Conservation (phyloP, 2,329 filamentous ascomycete species). For the Thelonectria discophora region DNA sequence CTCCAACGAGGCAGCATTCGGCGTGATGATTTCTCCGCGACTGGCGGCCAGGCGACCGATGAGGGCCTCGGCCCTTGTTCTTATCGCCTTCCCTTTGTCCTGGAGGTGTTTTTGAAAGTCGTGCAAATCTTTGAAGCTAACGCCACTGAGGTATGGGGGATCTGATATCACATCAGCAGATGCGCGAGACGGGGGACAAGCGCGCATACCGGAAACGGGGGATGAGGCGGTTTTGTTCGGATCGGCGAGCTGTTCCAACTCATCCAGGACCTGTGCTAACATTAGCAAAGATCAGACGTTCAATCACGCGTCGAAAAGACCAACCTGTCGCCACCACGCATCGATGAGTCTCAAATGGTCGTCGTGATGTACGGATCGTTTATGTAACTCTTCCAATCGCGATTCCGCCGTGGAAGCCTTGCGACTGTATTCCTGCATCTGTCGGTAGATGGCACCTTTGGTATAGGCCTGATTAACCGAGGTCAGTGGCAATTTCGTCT, state of each 20-base stretch:
- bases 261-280: constrained; percentile 64
- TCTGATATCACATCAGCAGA: constrained; percentile 53
- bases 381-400: constrained; percentile 81
- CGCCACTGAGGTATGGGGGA: constrained; percentile 64
- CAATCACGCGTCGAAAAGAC: constrained; percentile 34
- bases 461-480: constrained; percentile 48
- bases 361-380: constrained; percentile 83
- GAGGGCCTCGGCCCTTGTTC: constrained; percentile 75
- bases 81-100: constrained; percentile 79
- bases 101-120: constrained; percentile 86
- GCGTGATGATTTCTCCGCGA: constrained; percentile 65
- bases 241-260: constrained; percentile 68
- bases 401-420: constrained; percentile 84
- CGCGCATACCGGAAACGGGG: constrained; percentile 39
- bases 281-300: constrained; percentile 23
- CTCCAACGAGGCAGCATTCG: constrained; percentile 78
- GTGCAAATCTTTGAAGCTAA: constrained; percentile 69
- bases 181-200: background rate
- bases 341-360: constrained; percentile 92
- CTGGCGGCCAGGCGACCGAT: constrained; percentile 64
- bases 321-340: constrained; percentile 92
- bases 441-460: constrained; percentile 95
- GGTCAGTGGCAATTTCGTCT: constrained; percentile 39
- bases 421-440: constrained; percentile 98
- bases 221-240: constrained; percentile 50